Evolutionary conservation across 768 basidiomycete genomes (phyloP).

Genomic region (Lepiota brunneoincarnata): DNA sequence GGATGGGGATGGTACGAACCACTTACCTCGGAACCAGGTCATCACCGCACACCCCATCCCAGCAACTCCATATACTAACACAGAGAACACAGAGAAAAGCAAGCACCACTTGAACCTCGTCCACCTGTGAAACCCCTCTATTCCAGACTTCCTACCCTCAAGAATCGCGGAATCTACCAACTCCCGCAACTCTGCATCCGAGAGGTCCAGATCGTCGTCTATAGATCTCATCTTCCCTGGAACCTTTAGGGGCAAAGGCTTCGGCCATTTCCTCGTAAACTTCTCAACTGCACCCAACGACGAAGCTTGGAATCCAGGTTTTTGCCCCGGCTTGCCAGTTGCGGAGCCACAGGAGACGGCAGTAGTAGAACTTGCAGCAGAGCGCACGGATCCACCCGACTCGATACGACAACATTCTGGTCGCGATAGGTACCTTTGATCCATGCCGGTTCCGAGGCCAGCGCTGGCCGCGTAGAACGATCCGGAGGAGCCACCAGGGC

Average conservation of each 20-base stretch:
- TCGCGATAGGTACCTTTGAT: too few species aligned
- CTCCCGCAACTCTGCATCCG: not conserved
- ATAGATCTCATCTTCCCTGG: not conserved
- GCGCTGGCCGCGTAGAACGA: too few species aligned
- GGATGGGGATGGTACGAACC: not conserved
- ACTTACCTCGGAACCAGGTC: slow-evolving; percentile 60
- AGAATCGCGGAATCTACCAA: not conserved
- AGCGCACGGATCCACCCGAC: not conserved
- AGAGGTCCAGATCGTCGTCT: not conserved
- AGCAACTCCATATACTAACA: slow-evolving; percentile 52
- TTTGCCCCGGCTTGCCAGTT: not conserved
- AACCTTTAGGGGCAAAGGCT: slow-evolving; percentile 30
- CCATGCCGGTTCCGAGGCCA: too few species aligned
- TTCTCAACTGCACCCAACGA: slow-evolving; percentile 34
- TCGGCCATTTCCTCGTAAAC: slow-evolving; percentile 53
- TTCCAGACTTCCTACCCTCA: not conserved
- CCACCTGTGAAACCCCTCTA: slow-evolving; percentile 35
- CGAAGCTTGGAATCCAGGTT: not conserved
- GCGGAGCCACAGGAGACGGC: not conserved
- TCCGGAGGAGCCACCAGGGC: not conserved
- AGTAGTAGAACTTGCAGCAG: not conserved
- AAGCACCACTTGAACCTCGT: slow-evolving; percentile 62
- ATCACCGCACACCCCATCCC: slow-evolving; percentile 49
- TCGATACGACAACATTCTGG: not conserved
- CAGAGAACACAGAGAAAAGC: slow-evolving; percentile 48